Conservation (phyloP, 768 basidiomycete species). For the Lactifluus subvellereus region DNA sequence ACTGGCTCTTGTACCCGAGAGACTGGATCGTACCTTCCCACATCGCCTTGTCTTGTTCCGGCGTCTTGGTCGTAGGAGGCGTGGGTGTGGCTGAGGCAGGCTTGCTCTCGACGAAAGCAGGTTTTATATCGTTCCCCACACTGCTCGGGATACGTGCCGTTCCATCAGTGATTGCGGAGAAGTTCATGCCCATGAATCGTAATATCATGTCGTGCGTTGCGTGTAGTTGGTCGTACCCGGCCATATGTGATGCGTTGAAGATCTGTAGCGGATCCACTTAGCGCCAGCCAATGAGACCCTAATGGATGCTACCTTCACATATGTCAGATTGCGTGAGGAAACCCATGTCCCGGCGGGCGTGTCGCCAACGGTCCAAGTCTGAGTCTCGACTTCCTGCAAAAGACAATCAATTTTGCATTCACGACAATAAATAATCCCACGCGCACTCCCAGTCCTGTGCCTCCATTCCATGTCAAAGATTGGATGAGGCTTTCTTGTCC, state of each 20-base stretch:
- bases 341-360: constrained; percentile 89
- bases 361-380: constrained; percentile 70
- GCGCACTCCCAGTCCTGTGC: constrained; percentile 75
- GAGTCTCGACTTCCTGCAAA: constrained; percentile 55
- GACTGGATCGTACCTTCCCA: constrained; percentile 68
- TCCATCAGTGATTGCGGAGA: constrained; percentile 71
- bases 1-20: not conserved
- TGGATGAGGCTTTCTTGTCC: constrained; percentile 86
- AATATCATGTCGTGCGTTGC: constrained; percentile 97
- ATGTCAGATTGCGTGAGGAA: constrained; percentile 82
- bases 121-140: constrained; percentile 69
- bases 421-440: not conserved
- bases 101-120: constrained; percentile 47
- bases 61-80: constrained; percentile 48
- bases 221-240: constrained; percentile 78
- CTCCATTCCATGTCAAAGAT: constrained; percentile 80
- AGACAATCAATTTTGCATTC: not conserved
- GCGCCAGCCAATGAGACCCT: not conserved
- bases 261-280: constrained; percentile 43
- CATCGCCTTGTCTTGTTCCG: constrained; percentile 76
- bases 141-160: constrained; percentile 77
- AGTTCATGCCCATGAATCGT: constrained; percentile 92
- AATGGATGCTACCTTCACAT: constrained; percentile 62
- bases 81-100: constrained; percentile 34
- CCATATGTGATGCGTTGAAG: constrained; percentile 96